Conservation (phyloP, 306 rosid species). For the Lagenaria siceraria region DNA sequence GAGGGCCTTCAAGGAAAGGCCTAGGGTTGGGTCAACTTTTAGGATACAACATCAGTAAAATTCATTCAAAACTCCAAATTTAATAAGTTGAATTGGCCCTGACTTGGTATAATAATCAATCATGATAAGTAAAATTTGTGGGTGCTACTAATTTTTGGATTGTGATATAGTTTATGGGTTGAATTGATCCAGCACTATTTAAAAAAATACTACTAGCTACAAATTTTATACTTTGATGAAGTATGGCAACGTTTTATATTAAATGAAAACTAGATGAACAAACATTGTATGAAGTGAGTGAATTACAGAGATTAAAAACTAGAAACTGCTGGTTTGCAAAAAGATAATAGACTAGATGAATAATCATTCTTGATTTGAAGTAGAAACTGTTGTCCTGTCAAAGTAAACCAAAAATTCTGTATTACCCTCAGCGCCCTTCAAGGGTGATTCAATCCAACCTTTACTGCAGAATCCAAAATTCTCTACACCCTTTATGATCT, state of each 20-base stretch:
- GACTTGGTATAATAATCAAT: too few relatives aligned
- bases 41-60: too few relatives aligned
- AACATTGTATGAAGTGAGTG: not conserved
- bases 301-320: not conserved
- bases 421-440: constrained; percentile 92
- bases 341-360: not conserved
- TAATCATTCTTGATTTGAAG: not conserved
- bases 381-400: constrained; percentile 15
- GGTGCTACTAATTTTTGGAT: too few relatives aligned
- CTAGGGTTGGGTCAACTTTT: too few relatives aligned
- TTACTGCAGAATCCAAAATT: constrained; percentile 56
- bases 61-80: too few relatives aligned
- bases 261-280: not conserved
- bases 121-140: too few relatives aligned
- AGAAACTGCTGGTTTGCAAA: not conserved
- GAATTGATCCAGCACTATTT: too few relatives aligned
- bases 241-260: not conserved
- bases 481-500: constrained; percentile 70
- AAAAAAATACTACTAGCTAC: too few relatives aligned
- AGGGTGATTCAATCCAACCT: constrained; percentile 89
- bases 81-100: too few relatives aligned
- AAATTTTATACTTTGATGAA: too few relatives aligned
- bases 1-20: too few relatives aligned
- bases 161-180: too few relatives aligned
- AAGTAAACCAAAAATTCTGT: constrained; percentile 81